Conservation (phyloP, 1,284 basidiomycete genomes). For the Heterobasidion occidentale region DNA sequence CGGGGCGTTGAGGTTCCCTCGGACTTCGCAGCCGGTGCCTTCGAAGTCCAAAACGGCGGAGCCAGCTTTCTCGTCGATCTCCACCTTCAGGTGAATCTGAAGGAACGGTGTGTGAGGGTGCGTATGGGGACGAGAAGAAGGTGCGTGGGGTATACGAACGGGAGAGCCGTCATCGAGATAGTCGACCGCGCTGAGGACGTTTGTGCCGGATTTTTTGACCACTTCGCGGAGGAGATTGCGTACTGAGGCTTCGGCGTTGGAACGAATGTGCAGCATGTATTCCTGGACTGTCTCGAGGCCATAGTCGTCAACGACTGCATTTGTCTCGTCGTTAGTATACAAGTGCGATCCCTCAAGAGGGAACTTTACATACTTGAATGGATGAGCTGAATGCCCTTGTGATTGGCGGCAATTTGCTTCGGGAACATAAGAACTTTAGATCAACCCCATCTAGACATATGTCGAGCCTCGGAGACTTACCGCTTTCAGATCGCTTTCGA, state of each 20-base stretch:
- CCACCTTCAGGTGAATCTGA: constrained; percentile 74
- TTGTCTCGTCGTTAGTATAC: background rate
- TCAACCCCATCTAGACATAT: background rate
- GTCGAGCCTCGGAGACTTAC: constrained; percentile 29
- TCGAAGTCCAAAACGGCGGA: constrained; percentile 87
- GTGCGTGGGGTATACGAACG: constrained; percentile 28
- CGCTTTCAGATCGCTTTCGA: constrained; percentile 90
- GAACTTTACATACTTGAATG: constrained; percentile 45
- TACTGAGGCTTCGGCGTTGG: constrained; percentile 87
- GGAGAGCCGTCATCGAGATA: constrained; percentile 88
- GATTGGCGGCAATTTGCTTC: constrained; percentile 94
- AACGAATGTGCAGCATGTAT: constrained; percentile 88
- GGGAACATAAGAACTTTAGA: background rate
- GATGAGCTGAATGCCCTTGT: constrained; percentile 85
- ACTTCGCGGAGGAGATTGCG: constrained; percentile 77
- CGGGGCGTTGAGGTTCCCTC: constrained; percentile 87
- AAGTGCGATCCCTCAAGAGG: background rate
- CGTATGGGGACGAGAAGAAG: background rate
- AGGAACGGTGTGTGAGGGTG: background rate
- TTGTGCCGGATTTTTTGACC: constrained; percentile 58
- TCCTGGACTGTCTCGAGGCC: constrained; percentile 82
- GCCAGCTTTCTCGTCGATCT: constrained; percentile 72
- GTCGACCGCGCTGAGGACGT: constrained; percentile 64
- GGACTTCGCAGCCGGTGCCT: constrained; percentile 85
- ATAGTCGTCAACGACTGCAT: constrained; percentile 78